Conservation (phyloP, 2,329 filamentous ascomycete genomes). For the Chaetomium sp. region DNA sequence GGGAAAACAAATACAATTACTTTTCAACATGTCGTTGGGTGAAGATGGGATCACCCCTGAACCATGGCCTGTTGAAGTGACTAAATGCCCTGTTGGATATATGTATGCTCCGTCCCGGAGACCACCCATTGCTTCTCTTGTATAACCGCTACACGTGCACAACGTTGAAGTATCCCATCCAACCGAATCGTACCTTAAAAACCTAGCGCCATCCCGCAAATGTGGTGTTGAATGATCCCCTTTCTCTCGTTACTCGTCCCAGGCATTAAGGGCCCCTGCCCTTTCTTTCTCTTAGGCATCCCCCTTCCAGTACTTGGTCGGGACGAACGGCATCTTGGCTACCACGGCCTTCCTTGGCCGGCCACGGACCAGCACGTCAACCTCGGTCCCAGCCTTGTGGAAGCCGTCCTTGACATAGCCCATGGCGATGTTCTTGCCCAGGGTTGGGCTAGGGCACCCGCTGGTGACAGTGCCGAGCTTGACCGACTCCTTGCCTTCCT, state of each 20-base stretch:
- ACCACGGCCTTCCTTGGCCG: conserved; percentile 74
- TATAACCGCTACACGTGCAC: background rate
- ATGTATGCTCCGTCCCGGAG: background rate
- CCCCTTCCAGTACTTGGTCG: conserved; percentile 71
- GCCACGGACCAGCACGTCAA: conserved; percentile 76
- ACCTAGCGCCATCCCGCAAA: conserved; percentile 19
- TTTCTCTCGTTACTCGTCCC: background rate
- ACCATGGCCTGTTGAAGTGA: conserved; percentile 11
- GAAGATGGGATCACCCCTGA: background rate
- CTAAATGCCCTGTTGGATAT: conserved; percentile 11
- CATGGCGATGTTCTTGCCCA: conserved; percentile 95
- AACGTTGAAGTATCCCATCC: conserved; percentile 24
- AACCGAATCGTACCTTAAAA: background rate
- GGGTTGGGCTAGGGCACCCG: conserved; percentile 82
- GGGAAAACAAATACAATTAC: conserved; percentile 20
- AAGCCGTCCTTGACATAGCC: conserved; percentile 80
- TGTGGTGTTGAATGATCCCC: conserved; percentile 29
- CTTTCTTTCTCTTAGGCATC: conserved; percentile 24
- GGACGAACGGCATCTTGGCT: conserved; percentile 86
- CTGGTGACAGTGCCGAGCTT: conserved; percentile 82
- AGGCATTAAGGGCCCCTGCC: background rate
- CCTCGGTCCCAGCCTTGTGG: conserved; percentile 82
- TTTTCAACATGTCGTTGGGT: conserved; percentile 25
- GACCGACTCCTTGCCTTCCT: conserved; percentile 41
- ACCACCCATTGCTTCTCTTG: background rate